Base-by-base conservation (phyloP, 129 eudicot species). In the Heracleum sosnowskyi region DNA sequence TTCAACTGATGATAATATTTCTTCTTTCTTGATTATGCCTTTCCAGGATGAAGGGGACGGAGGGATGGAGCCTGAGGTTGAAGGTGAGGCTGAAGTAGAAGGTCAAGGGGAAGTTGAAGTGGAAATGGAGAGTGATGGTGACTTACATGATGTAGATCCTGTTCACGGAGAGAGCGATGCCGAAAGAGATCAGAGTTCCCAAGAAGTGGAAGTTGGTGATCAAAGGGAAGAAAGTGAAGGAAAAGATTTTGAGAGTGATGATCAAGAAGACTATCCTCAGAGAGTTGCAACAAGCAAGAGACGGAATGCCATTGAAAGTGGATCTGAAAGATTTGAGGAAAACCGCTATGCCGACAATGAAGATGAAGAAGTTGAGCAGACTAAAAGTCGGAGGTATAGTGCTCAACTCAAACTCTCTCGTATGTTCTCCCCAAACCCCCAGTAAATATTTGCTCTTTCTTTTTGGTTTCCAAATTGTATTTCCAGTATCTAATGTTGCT, bases 31-130 rank as follows among this genome's bases (percentile, higher is more conserved):
- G 40, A 39, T 72, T 11, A 62, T 71, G 57, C 16, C 63, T 82
- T 75, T 39, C 57, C 79, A 96, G 99, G 99, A 96, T 80, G 97
- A 96, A 79, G 96, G 84, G 75, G 97, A 92, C 69, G 85, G 83
- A 46, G 93, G 85, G 79, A 40, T 82, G 81, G 96, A 84, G 80
- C 87, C 88, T 11, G 96, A 85, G 78, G 87, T 80, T 82, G 91
- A 90, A 79, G 93, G 83, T 81, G 88, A 86, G 77, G 88, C 78
- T 68, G 90, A 89, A 82, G 88, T 84, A 75, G 97, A 92, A 85
- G 99, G 96, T 81, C 97, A 90, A 76, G 97, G 97, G 42, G 97
- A 96, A 82, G 96, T 83, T 51, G 99, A 89, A 81, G 96, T 80
- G 45, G 99, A 89, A 77, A 79, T 86, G 76, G 95, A 90, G 85